phyloP scores from a whole-genome alignment of 106 monocot genomes.

The Agapanthus africanus region DNA sequence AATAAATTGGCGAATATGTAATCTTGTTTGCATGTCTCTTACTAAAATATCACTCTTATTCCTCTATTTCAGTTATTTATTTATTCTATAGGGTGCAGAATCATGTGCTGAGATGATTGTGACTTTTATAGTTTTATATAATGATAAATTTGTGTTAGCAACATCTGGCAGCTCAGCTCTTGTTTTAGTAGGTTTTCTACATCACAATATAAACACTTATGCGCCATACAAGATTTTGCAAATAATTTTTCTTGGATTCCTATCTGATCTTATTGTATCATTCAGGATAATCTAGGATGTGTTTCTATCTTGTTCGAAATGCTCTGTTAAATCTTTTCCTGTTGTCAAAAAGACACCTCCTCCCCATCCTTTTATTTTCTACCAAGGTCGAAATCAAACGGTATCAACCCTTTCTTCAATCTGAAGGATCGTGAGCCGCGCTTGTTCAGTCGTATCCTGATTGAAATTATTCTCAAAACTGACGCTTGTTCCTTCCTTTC shows the following conservation, averaged over 20 bases:
- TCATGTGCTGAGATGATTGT: background rate
- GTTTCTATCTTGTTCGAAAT: background rate
- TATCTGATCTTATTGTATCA: background rate
- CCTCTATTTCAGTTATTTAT: background rate
- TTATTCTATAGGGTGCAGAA: background rate
- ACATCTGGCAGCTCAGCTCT: background rate
- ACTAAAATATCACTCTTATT: background rate
- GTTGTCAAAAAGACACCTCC: background rate
- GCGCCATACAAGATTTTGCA: background rate
- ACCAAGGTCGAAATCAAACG: too few species aligned
- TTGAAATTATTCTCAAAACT: too few species aligned
- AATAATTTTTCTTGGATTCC: background rate
- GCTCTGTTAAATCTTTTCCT: too few species aligned
- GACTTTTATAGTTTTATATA: background rate
- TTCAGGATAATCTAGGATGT: background rate
- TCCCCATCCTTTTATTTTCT: too few species aligned
- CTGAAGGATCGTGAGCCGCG: too few species aligned
- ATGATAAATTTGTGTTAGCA: background rate
- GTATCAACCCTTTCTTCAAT: too few species aligned
- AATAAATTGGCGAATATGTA: background rate
- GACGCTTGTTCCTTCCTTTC: too few species aligned
- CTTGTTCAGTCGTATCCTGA: too few species aligned
- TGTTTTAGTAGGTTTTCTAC: background rate
- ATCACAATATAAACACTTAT: background rate
- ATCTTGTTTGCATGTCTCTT: background rate